Conservation (phyloP, 176 grass and related monocot species). For the Neostapfia colusana region DNA sequence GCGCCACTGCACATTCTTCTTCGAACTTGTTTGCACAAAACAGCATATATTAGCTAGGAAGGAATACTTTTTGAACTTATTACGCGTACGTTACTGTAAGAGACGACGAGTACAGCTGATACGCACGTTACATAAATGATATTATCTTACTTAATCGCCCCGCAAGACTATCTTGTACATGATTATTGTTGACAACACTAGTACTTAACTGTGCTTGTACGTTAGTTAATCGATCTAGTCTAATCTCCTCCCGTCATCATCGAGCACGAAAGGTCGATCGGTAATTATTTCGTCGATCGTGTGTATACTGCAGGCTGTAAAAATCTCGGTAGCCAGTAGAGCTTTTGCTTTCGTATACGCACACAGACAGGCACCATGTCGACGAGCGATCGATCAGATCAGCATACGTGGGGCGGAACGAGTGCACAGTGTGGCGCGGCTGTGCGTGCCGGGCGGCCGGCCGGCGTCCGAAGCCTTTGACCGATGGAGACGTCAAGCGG, state of each 20-base stretch:
- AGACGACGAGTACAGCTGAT: neutral
- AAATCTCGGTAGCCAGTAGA: neutral
- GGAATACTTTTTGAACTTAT: neutral
- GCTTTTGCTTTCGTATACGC: too few species aligned
- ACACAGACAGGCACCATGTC: neutral
- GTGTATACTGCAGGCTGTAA: neutral
- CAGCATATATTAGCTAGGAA: neutral
- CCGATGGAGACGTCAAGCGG: slow-evolving; percentile 37
- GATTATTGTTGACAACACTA: neutral
- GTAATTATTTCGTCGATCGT: slow-evolving; percentile 2
- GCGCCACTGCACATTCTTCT: slow-evolving; percentile 27
- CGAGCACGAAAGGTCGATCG: neutral
- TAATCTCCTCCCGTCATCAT: slow-evolving; percentile 22
- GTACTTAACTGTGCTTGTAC: slow-evolving; percentile 35
- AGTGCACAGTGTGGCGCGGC: slow-evolving; percentile 41
- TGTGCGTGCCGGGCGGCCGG: slow-evolving; percentile 33
- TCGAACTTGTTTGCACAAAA: neutral
- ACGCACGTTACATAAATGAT: neutral
- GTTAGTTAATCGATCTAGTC: slow-evolving; percentile 9
- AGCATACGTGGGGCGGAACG: slow-evolving; percentile 23
- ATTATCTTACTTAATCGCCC: neutral
- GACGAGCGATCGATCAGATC: slow-evolving; percentile 35
- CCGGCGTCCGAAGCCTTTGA: slow-evolving; percentile 27
- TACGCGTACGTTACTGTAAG: neutral
- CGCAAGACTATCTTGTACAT: slow-evolving; percentile 7